Evolutionary conservation across 306 rosid genomes (phyloP).

Genomic region (Parietaria judaica): DNA sequence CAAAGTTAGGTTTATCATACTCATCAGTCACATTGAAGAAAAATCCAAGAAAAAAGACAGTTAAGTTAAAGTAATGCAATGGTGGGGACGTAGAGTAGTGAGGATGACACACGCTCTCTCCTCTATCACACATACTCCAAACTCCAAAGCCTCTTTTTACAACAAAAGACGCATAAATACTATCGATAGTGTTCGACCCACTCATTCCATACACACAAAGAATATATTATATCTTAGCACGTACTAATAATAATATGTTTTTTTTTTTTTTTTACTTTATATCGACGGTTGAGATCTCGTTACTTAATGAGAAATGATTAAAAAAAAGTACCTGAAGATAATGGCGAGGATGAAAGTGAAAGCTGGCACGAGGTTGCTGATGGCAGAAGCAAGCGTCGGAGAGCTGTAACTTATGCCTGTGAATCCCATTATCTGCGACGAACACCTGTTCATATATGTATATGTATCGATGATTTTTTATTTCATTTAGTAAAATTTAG

Average conservation of each 20-base stretch:
- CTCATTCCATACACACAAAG: not conserved
- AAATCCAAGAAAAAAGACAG: not conserved
- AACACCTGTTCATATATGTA: constrained; percentile 37
- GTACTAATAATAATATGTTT: no score
- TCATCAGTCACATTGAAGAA: no score
- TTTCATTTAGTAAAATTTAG: no score
- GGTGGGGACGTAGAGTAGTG: not conserved
- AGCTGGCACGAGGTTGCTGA: constrained; percentile 94
- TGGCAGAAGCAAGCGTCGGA: constrained; percentile 87
- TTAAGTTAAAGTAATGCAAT: not conserved
- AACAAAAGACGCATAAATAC: not conserved
- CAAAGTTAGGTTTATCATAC: no score
- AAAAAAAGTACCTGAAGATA: constrained; percentile 51
- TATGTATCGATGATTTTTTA: not conserved
- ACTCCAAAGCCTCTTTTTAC: not conserved
- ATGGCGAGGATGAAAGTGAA: constrained; percentile 89
- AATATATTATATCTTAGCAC: no score
- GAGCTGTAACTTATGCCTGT: constrained; percentile 80
- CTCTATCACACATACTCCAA: not conserved
- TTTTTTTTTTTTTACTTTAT: no score
- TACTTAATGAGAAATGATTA: not conserved
- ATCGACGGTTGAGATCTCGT: not conserved
- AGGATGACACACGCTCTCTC: not conserved
- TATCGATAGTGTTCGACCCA: not conserved
- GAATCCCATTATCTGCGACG: constrained; percentile 83